Conservation (phyloP, 805 yeast genomes). For the Hanseniaspora jakobsenii region DNA sequence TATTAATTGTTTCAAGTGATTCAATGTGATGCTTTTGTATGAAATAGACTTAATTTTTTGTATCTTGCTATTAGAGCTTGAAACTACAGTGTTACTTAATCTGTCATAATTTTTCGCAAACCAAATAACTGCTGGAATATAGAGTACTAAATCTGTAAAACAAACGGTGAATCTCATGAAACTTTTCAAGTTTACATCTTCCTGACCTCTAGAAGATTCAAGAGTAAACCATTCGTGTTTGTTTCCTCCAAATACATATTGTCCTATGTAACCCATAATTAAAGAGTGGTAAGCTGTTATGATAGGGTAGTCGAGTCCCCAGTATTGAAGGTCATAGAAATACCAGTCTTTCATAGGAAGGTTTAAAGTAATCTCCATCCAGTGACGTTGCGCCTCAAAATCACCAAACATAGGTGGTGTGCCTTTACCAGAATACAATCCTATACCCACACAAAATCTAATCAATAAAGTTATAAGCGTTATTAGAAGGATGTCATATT, state of each 20-base stretch:
- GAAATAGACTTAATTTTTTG: slow-evolving; percentile 39
- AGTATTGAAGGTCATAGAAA: slow-evolving; percentile 73
- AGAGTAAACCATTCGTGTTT: slow-evolving; percentile 67
- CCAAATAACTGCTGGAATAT: slow-evolving; percentile 68
- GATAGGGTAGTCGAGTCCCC: slow-evolving; percentile 98
- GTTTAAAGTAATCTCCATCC: slow-evolving; percentile 84
- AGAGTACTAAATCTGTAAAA: slow-evolving; percentile 58
- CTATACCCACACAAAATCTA: slow-evolving; percentile 77
- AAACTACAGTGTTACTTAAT: slow-evolving; percentile 26
- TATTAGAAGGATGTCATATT: slow-evolving; percentile 4
- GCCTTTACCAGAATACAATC: slow-evolving; percentile 66
- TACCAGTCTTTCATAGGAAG: slow-evolving; percentile 75
- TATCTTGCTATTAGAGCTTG: slow-evolving; percentile 19
- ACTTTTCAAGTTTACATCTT: slow-evolving; percentile 52
- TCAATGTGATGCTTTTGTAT: slow-evolving; percentile 64
- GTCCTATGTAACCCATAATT: slow-evolving; percentile 62
- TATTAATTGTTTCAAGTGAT: slow-evolving; percentile 31
- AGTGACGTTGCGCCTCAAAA: slow-evolving; percentile 95
- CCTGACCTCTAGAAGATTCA: slow-evolving; percentile 63
- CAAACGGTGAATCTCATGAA: slow-evolving; percentile 77
- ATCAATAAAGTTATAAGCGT: slow-evolving; percentile 56
- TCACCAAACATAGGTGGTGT: slow-evolving; percentile 82
- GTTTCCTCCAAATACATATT: slow-evolving; percentile 37
- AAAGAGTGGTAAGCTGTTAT: slow-evolving; percentile 88
- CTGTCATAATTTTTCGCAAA: slow-evolving; percentile 63